Conservation (phyloP, 2,329 filamentous ascomycete species). For the Penicillium expansum region DNA sequence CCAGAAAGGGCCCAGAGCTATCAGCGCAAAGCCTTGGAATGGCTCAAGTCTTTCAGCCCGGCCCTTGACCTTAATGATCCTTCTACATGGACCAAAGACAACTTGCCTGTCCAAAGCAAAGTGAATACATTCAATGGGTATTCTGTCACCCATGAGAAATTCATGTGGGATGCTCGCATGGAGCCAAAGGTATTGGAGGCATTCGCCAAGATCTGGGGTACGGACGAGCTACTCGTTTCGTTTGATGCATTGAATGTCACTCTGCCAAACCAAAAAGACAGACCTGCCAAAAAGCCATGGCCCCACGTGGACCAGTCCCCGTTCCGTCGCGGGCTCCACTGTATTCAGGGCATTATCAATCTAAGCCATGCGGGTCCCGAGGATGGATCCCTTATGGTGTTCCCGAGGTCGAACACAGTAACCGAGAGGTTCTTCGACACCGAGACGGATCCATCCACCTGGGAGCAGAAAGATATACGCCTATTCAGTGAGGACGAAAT, state of each 20-base stretch:
- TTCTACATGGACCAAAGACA: slow-evolving; percentile 17
- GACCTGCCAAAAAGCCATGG: slow-evolving; percentile 20
- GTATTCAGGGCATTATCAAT: slow-evolving; percentile 25
- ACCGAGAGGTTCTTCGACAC: slow-evolving; percentile 34
- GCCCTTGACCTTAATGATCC: slow-evolving; percentile 14
- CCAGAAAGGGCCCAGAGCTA: slow-evolving; percentile 17
- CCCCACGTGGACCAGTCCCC: slow-evolving; percentile 34
- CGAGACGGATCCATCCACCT: slow-evolving; percentile 20
- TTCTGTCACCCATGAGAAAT: slow-evolving; percentile 20
- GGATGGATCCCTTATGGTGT: slow-evolving; percentile 19
- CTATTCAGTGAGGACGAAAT: slow-evolving; percentile 28
- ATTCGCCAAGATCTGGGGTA: slow-evolving; percentile 22
- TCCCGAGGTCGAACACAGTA: slow-evolving; percentile 21
- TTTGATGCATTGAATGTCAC: slow-evolving; percentile 24
- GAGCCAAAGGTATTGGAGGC: slow-evolving; percentile 19
- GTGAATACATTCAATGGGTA: slow-evolving; percentile 19
- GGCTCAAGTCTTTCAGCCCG: slow-evolving; percentile 18
- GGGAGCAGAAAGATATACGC: slow-evolving; percentile 18
- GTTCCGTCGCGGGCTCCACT: slow-evolving; percentile 26
- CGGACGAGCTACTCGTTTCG: slow-evolving; percentile 20
- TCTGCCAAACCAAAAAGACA: slow-evolving; percentile 13
- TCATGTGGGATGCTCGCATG: slow-evolving; percentile 24
- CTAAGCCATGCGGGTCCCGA: slow-evolving; percentile 21
- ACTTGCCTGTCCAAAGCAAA: slow-evolving; percentile 17
- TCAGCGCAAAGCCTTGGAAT: slow-evolving; percentile 19